Conservation (phyloP, 202 grass and related monocot species). For the Digitaria exilis region DNA sequence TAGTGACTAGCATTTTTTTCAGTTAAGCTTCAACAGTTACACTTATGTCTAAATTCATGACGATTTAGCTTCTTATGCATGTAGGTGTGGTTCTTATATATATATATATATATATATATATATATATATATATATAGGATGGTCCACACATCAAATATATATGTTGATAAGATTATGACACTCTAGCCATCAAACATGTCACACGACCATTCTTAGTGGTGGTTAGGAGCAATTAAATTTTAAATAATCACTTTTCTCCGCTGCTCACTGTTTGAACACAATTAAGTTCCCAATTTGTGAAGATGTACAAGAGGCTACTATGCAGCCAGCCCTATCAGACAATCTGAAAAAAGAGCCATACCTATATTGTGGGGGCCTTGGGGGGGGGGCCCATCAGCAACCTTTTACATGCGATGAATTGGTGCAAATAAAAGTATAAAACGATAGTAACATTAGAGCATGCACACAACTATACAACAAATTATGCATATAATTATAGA, state of each 20-base stretch:
- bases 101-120: too few species aligned
- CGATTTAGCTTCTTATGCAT: background rate
- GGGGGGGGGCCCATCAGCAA: too few species aligned
- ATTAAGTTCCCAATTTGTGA: background rate
- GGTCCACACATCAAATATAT: conserved; percentile 30
- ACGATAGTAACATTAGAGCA: background rate
- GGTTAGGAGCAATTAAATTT: conserved; percentile 30
- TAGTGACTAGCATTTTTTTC: background rate
- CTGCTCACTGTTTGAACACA: background rate
- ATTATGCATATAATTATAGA: too few species aligned
- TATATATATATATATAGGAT: background rate
- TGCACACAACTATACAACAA: background rate
- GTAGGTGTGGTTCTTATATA: too few species aligned
- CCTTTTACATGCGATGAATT: background rate
- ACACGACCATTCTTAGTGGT: background rate
- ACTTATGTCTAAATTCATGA: background rate
- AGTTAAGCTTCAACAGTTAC: background rate
- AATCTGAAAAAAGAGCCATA: background rate
- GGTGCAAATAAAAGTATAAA: background rate
- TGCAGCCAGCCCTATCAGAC: background rate
- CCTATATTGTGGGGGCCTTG: too few species aligned
- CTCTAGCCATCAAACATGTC: conserved; percentile 21
- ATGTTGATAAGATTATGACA: conserved; percentile 25
- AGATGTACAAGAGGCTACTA: background rate
- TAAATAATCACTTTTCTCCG: background rate